phyloP scores from a whole-genome alignment of 1,284 basidiomycete genomes.

The Vanrija sp. region DNA sequence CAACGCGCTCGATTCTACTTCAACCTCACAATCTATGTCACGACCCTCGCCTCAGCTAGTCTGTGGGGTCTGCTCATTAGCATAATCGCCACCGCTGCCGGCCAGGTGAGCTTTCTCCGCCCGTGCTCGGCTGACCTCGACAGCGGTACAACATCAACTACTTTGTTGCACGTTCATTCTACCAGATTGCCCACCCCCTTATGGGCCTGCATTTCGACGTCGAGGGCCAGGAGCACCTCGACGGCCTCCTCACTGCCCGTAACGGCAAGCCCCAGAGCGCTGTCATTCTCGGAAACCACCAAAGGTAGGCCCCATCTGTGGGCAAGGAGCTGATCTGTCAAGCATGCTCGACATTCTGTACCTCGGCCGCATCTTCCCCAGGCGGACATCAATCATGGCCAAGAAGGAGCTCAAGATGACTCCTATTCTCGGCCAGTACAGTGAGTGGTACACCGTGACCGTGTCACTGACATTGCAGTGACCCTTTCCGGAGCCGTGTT shows the following conservation, averaged over 20 bases:
- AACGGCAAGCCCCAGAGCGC: conserved; percentile 43
- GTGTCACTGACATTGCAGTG: conserved; percentile 52
- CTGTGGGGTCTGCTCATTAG: conserved; percentile 71
- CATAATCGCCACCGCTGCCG: conserved; percentile 64
- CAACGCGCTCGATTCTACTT: conserved; percentile 56
- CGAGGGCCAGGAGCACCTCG: conserved; percentile 79
- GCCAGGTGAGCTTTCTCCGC: conserved; percentile 48
- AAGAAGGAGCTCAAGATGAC: conserved; percentile 86
- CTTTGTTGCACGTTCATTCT: conserved; percentile 80
- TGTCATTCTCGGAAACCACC: conserved; percentile 87
- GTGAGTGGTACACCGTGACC: conserved; percentile 27
- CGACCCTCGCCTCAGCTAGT: conserved; percentile 68
- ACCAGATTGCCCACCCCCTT: conserved; percentile 62
- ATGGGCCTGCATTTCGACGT: conserved; percentile 71
- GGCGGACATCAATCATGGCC: conserved; percentile 80
- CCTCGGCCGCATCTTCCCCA: conserved; percentile 82
- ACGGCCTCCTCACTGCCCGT: conserved; percentile 55
- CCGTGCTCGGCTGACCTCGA: background rate
- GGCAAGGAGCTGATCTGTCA: background rate
- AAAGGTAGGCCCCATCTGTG: conserved; percentile 53
- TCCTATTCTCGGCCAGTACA: conserved; percentile 85
- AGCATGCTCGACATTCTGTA: conserved; percentile 80
- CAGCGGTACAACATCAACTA: conserved; percentile 79
- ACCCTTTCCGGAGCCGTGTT: conserved; percentile 87
- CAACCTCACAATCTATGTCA: conserved; percentile 68